These are phyloP conservation scores for Parascedosporium putredinis DNA, from an alignment of 2,329 filamentous ascomycete genomes.

Conservation along the genomic window DNA sequence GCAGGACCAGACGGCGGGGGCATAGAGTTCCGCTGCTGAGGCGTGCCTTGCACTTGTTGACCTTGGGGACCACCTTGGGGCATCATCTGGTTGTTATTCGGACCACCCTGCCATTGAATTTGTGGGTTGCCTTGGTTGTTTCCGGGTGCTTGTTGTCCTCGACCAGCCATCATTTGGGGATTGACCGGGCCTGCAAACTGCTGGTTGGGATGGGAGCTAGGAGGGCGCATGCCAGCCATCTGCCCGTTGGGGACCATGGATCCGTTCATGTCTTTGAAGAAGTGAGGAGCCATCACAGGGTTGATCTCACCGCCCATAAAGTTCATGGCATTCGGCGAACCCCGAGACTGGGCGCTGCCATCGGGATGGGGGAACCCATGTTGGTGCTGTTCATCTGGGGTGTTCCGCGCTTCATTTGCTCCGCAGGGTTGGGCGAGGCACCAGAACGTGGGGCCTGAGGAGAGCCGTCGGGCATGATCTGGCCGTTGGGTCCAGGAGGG, in stretches of 20 bases:
- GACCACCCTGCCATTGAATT: constrained; percentile 28
- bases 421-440: constrained; percentile 65
- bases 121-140: constrained; percentile 20
- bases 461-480: constrained; percentile 58
- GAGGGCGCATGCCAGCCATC: constrained; percentile 60
- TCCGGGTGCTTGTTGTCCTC: constrained; percentile 21
- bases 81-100: constrained; percentile 29
- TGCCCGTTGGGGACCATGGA: constrained; percentile 42
- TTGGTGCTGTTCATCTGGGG: constrained; percentile 61
- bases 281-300: constrained; percentile 47
- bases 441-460: constrained; percentile 58
- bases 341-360: constrained; percentile 50
- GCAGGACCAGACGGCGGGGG: constrained; percentile 54
- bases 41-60: constrained; percentile 50
- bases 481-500: constrained; percentile 46
- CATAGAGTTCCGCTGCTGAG: constrained; percentile 59
- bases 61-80: constrained; percentile 27
- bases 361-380: constrained; percentile 61
- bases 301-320: constrained; percentile 56
- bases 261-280: constrained; percentile 46
- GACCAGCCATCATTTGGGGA: constrained; percentile 47
- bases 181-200: constrained; percentile 50
- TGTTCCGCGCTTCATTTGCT: constrained; percentile 70
- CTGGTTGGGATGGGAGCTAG: constrained; percentile 54
- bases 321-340: constrained; percentile 53